Base-by-base conservation (phyloP, 1,139 yeast species). In the Zhuliangozyma parablackwelliae region DNA sequence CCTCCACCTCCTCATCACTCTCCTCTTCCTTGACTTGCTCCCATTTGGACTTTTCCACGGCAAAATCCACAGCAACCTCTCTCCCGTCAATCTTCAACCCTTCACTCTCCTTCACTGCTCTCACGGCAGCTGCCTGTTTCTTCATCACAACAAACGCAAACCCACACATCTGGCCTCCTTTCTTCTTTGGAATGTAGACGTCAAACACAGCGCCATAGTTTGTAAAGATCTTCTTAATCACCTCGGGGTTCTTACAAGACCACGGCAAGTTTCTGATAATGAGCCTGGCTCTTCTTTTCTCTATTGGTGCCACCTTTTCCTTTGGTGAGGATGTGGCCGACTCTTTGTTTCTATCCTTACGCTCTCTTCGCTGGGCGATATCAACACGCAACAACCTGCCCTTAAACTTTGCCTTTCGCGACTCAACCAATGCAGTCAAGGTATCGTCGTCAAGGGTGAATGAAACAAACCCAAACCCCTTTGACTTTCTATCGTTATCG, bases 381-480 rank as follows among this genome's bases (percentile, higher is more conserved):
- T 92, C 97, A 16, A 90, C 83, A 55, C 88, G 74, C 42, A 92
- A 71, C 11, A 78, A 53, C 45, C 82, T 75, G 29, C 77, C 80
- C 42, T 84, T 72, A 48, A 92, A 78, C 52, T 82, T 85, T 34
- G 69, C 54, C 54, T 75, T 82, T 53, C 78, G 72, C n/a, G 90
- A 67, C 45, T 80, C 78, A 10, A 71, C 78, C 45, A 89, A 67
- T 0, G 97, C 97, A 29, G 75, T 68, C 32, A 76, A 59, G 0
- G 97, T 86, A 57, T 94, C 98, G 35, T 87, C 96, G 45, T 87
- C 90, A 41, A 77, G 66, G 2, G 87, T 79, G 59, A 94, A 92
- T 33, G 95, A 83, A 12, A 89, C 98, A 60, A 94, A 94, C 7
- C 98, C 99, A 61, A 89, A 94, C 1, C 98, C 97, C 59, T 94